Evolutionary conservation across 2,329 filamentous ascomycete genomes (phyloP).

Genomic region (Leptographium radiaticola): DNA sequence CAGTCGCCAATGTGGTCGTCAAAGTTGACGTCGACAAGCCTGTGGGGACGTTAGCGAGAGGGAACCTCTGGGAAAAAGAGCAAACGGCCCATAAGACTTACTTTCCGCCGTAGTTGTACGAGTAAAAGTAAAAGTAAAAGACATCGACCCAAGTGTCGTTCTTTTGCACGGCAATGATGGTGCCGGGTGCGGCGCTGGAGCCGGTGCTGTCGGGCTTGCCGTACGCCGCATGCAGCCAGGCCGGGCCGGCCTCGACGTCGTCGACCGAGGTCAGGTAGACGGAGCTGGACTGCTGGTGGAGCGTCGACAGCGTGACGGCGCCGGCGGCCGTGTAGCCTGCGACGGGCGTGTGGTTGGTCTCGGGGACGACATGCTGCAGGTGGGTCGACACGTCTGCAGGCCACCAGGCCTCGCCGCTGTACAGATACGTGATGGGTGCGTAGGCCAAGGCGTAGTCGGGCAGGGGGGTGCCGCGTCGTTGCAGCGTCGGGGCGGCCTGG

Average conservation of each 20-base stretch:
- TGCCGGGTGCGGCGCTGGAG: constrained; percentile 11
- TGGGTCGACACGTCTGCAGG: constrained; percentile 12
- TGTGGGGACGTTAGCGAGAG: no score
- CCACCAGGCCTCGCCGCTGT: constrained; percentile 11
- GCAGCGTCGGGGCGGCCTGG: neutral
- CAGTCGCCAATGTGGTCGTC: constrained; percentile 16
- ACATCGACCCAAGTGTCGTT: constrained; percentile 12
- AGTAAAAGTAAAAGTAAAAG: constrained; percentile 14
- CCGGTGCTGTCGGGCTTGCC: constrained; percentile 8
- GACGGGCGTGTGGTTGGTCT: constrained; percentile 6
- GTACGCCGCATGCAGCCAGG: constrained; percentile 11
- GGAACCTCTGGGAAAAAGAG: no score
- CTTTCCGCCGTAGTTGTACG: constrained; percentile 13
- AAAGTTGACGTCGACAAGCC: constrained; percentile 12
- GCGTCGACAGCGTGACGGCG: constrained; percentile 10
- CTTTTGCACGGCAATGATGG: constrained; percentile 13
- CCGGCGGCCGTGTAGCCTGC: constrained; percentile 3
- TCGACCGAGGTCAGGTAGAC: constrained; percentile 12
- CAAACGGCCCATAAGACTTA: no score
- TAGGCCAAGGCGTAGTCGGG: constrained; percentile 12
- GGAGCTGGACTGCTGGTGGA: constrained; percentile 4
- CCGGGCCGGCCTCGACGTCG: constrained; percentile 6
- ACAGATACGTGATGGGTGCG: constrained; percentile 11
- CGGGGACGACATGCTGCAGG: constrained; percentile 11
- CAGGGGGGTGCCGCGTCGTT: constrained; percentile 5